Conservation (phyloP, 2,329 filamentous ascomycete species). For the Raffaelea arxii region DNA sequence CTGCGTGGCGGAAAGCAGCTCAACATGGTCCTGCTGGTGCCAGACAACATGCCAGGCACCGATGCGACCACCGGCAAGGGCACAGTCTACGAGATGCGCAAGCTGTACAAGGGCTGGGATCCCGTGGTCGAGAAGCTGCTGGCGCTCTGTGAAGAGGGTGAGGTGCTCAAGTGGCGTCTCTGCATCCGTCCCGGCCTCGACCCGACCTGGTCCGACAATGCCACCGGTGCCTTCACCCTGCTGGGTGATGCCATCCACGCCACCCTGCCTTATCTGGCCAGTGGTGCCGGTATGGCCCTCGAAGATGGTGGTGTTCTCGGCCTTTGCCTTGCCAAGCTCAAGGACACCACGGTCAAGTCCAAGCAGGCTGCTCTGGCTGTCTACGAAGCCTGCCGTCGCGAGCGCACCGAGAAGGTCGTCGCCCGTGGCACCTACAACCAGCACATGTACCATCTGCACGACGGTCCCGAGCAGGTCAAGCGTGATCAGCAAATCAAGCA, state of each 20-base stretch:
- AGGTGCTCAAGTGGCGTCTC: slow-evolving; percentile 37
- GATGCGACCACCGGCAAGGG: slow-evolving; percentile 16
- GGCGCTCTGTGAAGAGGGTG: slow-evolving; percentile 23
- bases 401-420: slow-evolving; percentile 9
- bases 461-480: slow-evolving; percentile 9
- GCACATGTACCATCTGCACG: slow-evolving; percentile 12
- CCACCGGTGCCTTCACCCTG: slow-evolving; percentile 27
- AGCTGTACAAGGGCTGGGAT: slow-evolving; percentile 26
- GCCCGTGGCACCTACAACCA: slow-evolving; percentile 11
- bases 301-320: slow-evolving; percentile 30
- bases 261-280: slow-evolving; percentile 38
- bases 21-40: slow-evolving; percentile 23
- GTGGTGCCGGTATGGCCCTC: slow-evolving; percentile 33
- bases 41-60: slow-evolving; percentile 11
- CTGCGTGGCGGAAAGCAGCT: slow-evolving; percentile 21
- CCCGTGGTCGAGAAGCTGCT: slow-evolving; percentile 24
- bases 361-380: slow-evolving; percentile 7
- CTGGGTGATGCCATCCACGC: slow-evolving; percentile 36
- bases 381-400: slow-evolving; percentile 11
- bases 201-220: slow-evolving; percentile 29
- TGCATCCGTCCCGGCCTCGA: slow-evolving; percentile 31
- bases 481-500: slow-evolving; percentile 7
- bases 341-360: not conserved
- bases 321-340: slow-evolving; percentile 10
- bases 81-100: slow-evolving; percentile 23